These are phyloP conservation scores for Pythium brassicae DNA, from an alignment of 352 stramenopile genomes.

Conservation along the genomic window DNA sequence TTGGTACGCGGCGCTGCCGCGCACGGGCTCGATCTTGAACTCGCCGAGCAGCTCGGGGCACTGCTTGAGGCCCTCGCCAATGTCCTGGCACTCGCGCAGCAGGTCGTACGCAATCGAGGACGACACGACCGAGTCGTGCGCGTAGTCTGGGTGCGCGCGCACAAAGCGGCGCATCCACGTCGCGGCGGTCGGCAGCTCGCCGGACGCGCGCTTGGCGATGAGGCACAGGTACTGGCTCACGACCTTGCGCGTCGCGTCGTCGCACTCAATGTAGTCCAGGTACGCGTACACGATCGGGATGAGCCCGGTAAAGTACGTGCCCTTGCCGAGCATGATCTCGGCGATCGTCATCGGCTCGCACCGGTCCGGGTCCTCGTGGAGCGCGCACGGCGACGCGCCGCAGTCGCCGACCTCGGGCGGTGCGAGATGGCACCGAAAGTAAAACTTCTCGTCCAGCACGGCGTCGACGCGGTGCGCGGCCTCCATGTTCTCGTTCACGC, in stretches of 20 bases:
- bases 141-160: conserved; percentile 92
- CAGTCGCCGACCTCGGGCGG: conserved; percentile 77
- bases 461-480: conserved; percentile 95
- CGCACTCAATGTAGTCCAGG: conserved; percentile 96
- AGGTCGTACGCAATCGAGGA: conserved; percentile 92
- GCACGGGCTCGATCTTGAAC: conserved; percentile 91
- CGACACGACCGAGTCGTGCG: conserved; percentile 90
- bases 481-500: conserved; percentile 99
- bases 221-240: conserved; percentile 83
- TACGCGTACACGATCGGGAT: conserved; percentile 97
- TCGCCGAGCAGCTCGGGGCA: conserved; percentile 93
- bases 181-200: conserved; percentile 94
- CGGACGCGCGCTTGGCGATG: conserved; percentile 92
- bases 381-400: conserved; percentile 24
- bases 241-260: conserved; percentile 83
- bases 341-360: conserved; percentile 96
- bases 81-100: conserved; percentile 93
- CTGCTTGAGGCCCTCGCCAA: conserved; percentile 91
- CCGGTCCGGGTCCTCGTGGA: conserved; percentile 63
- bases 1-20: conserved; percentile 87
- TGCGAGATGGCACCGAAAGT: conserved; percentile 95
- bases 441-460: conserved; percentile 95
- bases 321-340: conserved; percentile 96
- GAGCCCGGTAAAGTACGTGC: conserved; percentile 95
- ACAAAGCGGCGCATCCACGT: conserved; percentile 98